These are phyloP conservation scores for Echinosophora koreensis DNA, from an alignment of 306 rosid species.

Conservation along the genomic window DNA sequence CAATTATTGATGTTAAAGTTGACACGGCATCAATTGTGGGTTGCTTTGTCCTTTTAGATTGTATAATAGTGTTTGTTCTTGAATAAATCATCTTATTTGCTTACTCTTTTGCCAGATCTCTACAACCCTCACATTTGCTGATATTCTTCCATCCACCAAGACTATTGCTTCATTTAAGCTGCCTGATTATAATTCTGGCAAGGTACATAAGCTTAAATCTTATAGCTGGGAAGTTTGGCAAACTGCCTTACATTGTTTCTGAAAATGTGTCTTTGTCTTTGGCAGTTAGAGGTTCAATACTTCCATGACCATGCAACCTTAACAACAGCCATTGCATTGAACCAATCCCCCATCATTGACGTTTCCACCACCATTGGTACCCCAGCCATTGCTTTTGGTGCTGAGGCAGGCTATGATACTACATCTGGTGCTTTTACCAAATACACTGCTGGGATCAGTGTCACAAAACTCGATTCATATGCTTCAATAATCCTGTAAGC, in stretches of 20 bases:
- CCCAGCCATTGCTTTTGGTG: constrained; percentile 81
- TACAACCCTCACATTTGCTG: constrained; percentile 73
- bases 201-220: constrained; percentile 63
- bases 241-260: not conserved
- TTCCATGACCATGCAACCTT: constrained; percentile 91
- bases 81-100: constrained; percentile 33
- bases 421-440: constrained; percentile 72
- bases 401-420: constrained; percentile 91
- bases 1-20: constrained; percentile 76
- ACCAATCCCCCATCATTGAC: constrained; percentile 77
- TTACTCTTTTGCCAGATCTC: constrained; percentile 60
- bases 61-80: constrained; percentile 4
- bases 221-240: constrained; percentile 2
- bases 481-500: constrained; percentile 88
- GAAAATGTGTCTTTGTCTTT: constrained; percentile 36
- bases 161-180: constrained; percentile 85
- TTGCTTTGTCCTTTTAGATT: constrained; percentile 43
- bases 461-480: constrained; percentile 66
- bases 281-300: constrained; percentile 93
- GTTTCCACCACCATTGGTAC: constrained; percentile 84
- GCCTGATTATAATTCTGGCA: constrained; percentile 84
- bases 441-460: constrained; percentile 81
- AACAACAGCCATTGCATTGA: constrained; percentile 65
- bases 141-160: constrained; percentile 86
- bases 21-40: constrained; percentile 90